phyloP scores from a whole-genome alignment of 352 stramenopile species.

The Pythium plurisporium region DNA sequence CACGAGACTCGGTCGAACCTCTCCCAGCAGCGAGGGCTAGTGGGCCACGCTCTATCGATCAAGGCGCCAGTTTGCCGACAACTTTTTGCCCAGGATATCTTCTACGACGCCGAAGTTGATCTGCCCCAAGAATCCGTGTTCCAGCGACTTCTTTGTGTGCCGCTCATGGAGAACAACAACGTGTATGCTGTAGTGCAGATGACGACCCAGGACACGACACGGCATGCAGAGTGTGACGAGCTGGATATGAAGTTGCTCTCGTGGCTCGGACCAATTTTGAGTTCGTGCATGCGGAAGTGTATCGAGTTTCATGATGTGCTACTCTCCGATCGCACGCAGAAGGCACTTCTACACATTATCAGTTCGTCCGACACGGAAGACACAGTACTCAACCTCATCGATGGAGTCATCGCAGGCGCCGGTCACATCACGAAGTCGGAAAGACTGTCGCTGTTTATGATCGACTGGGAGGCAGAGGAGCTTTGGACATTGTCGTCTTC shows the following conservation, averaged over 20 bases:
- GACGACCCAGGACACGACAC: conserved; percentile 35
- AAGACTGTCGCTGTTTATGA: conserved; percentile 72
- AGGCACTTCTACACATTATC: conserved; percentile 81
- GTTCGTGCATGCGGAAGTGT: conserved; percentile 79
- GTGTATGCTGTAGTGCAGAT: conserved; percentile 78
- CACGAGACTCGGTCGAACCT: conserved; percentile 49
- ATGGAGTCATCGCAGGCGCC: conserved; percentile 73
- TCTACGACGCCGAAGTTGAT: conserved; percentile 68
- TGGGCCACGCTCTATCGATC: conserved; percentile 40
- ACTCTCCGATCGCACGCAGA: conserved; percentile 78
- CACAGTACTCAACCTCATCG: conserved; percentile 81
- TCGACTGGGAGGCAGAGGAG: conserved; percentile 81
- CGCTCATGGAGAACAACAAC: conserved; percentile 63
- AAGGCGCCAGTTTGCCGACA: conserved; percentile 28
- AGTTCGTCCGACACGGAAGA: conserved; percentile 80
- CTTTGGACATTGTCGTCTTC: conserved; percentile 79
- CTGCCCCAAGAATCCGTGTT: conserved; percentile 46
- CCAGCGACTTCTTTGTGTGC: conserved; percentile 71
- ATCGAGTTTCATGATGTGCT: conserved; percentile 85
- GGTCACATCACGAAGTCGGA: conserved; percentile 82
- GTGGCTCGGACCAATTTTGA: conserved; percentile 77
- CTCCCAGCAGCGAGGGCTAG: conserved; percentile 41
- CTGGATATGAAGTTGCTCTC: conserved; percentile 71
- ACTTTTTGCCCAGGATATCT: conserved; percentile 41
- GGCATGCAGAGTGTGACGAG: conserved; percentile 41